phyloP scores from a whole-genome alignment of 2,329 filamentous ascomycete species.

The Stagonosporopsis chrysanthemi region DNA sequence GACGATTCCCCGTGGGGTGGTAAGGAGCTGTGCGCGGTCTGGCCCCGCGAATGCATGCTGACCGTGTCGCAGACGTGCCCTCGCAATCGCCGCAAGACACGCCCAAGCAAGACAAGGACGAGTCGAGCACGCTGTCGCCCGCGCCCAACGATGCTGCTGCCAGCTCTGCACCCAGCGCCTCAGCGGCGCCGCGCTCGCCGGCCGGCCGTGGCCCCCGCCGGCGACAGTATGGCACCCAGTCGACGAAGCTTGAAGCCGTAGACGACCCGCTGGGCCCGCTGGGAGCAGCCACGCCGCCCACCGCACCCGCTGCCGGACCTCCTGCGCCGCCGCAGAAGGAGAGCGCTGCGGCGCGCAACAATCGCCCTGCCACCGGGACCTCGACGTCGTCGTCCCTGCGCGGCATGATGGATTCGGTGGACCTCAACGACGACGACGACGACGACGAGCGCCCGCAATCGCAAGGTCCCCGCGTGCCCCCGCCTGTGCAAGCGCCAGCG shows the following conservation, averaged over 20 bases:
- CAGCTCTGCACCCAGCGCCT: conserved; percentile 44
- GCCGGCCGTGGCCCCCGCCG: conserved; percentile 60
- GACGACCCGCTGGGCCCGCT: conserved; percentile 79
- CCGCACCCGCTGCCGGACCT: conserved; percentile 66
- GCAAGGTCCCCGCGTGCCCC: conserved; percentile 68
- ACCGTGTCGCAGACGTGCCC: conserved; percentile 54
- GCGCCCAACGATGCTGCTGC: conserved; percentile 28
- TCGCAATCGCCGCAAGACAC: conserved; percentile 47
- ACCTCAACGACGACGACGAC: conserved; percentile 73
- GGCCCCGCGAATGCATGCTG: conserved; percentile 14
- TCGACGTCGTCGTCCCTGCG: conserved; percentile 57
- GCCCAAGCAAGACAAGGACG: conserved; percentile 44
- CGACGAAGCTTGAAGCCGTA: conserved; percentile 79
- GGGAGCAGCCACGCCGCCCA: conserved; percentile 67
- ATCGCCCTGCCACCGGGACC: conserved; percentile 61
- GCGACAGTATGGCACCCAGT: conserved; percentile 73
- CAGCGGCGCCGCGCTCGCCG: conserved; percentile 57
- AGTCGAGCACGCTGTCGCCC: conserved; percentile 39
- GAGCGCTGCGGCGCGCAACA: conserved; percentile 58
- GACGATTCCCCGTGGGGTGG: conserved; percentile 55
- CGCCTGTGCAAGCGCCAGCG: conserved; percentile 63
- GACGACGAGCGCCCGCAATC: conserved; percentile 52
- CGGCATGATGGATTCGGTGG: conserved; percentile 69
- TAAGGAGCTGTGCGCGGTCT: conserved; percentile 25
- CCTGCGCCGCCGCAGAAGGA: conserved; percentile 72